A percentile compares a stretch with the other conserved stretches of the same genome.
These are phyloP conservation scores for Pythium pyrilobum DNA, from an alignment of 352 stramenopile genomes.

Conservation along the genomic window DNA sequence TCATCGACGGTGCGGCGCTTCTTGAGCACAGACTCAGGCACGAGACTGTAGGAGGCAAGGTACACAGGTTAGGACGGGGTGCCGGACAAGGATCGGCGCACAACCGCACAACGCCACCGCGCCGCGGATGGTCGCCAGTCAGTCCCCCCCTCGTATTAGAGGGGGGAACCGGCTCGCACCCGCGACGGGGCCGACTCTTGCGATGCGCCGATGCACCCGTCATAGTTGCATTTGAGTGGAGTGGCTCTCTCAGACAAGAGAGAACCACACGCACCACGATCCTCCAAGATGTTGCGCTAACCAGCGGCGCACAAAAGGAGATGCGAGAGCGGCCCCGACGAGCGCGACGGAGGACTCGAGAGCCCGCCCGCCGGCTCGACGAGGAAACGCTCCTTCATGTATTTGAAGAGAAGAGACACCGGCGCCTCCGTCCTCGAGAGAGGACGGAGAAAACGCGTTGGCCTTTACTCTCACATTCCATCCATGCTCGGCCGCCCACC, in stretches of 20 bases:
- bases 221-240: constrained; percentile 87
- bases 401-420: constrained; percentile 83
- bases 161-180: too few species aligned
- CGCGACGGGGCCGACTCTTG: too few species aligned
- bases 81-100: constrained; percentile 31
- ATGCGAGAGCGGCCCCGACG: constrained; percentile 29
- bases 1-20: constrained; percentile 86
- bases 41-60: constrained; percentile 52
- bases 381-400: constrained; percentile 37
- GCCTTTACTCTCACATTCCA: constrained; percentile 86
- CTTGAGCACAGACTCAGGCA: constrained; percentile 89
- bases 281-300: constrained; percentile 65
- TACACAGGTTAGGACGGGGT: constrained; percentile 67
- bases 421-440: not conserved
- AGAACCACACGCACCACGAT: constrained; percentile 76
- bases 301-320: constrained; percentile 62
- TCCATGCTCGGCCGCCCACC: constrained; percentile 32
- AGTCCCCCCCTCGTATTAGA: too few species aligned
- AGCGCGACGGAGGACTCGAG: too few species aligned
- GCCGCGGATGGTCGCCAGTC: too few species aligned
- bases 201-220: constrained; percentile 60
- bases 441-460: not conserved
- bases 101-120: too few species aligned
- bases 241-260: constrained; percentile 27
- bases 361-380: too few species aligned